Percentiles rank a stretch among this genome's conserved stretches.
Conservation (phyloP, 257 asterid genomes). For the Scutellaria baicalensis region DNA sequence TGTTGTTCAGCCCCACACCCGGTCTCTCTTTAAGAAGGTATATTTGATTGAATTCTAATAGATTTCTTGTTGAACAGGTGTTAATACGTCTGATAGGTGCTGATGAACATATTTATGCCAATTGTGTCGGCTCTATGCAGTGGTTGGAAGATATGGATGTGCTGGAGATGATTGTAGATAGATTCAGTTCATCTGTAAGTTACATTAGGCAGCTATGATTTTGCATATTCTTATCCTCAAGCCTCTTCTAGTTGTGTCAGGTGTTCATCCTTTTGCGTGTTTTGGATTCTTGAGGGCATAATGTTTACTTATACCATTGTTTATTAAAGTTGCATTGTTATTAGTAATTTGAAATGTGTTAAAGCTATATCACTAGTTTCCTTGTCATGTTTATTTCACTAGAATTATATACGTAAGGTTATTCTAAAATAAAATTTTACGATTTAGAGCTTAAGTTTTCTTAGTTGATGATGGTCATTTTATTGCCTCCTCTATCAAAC, state of each 20-base stretch:
- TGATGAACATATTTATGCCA: slow-evolving; percentile 66
- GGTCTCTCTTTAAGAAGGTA: slow-evolving; percentile 2
- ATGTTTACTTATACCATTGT: neutral
- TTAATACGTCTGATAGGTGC: slow-evolving; percentile 75
- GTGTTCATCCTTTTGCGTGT: slow-evolving; percentile 2
- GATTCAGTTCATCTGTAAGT: slow-evolving; percentile 93
- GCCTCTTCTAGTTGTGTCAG: neutral
- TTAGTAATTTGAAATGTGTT: neutral
- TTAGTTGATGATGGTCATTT: neutral
- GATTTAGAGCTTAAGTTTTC: neutral
- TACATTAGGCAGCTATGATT: slow-evolving; percentile 5
- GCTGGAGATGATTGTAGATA: slow-evolving; percentile 76
- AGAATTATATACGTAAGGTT: neutral
- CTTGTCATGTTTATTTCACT: neutral
- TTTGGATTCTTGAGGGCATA: neutral
- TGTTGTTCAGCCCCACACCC: slow-evolving; percentile 12
- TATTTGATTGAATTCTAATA: slow-evolving; percentile 14
- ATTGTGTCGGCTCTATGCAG: slow-evolving; percentile 58
- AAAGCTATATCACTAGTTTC: neutral
- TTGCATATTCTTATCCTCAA: slow-evolving; percentile 10
- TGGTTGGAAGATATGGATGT: slow-evolving; percentile 84
- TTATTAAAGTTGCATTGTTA: neutral
- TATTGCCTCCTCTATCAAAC: neutral
- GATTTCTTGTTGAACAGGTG: slow-evolving; percentile 46
- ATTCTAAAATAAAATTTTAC: neutral